Conservation (phyloP, 73 alveolate species). For the Paramecium biaurelia region DNA sequence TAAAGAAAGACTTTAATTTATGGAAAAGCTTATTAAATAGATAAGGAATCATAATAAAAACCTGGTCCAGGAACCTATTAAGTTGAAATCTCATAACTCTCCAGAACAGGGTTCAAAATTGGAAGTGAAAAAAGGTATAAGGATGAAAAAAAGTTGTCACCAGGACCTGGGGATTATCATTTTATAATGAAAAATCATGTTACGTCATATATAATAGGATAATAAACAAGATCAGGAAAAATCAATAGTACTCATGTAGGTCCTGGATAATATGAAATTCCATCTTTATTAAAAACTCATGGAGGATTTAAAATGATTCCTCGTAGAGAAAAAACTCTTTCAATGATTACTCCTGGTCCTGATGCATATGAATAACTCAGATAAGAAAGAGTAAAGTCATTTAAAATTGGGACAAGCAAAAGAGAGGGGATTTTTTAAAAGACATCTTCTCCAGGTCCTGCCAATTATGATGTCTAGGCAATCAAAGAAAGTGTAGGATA, state of each 20-base stretch:
- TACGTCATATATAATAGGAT: not conserved
- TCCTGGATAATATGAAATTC: not conserved
- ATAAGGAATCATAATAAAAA: not conserved
- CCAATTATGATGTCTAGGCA: not conserved
- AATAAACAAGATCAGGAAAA: not conserved
- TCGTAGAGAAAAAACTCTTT: not conserved
- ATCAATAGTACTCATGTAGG: not conserved
- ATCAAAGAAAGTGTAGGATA: not conserved
- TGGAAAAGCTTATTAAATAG: not conserved
- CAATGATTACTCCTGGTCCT: conserved; percentile 28
- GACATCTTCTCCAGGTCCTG: not conserved
- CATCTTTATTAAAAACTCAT: not conserved
- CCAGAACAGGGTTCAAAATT: not conserved
- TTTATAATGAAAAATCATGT: not conserved
- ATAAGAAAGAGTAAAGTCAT: not conserved
- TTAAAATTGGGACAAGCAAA: not conserved
- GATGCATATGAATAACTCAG: not conserved
- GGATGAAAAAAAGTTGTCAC: not conserved
- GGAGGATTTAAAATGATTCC: not conserved
- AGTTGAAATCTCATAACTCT: not conserved
- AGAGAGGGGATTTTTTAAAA: not conserved
- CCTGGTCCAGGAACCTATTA: conserved; percentile 29
- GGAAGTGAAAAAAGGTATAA: not conserved
- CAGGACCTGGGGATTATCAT: conserved; percentile 49
- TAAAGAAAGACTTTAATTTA: not conserved